phyloP scores from a whole-genome alignment of 2,329 filamentous ascomycete genomes.

The Phialophora expanda region DNA sequence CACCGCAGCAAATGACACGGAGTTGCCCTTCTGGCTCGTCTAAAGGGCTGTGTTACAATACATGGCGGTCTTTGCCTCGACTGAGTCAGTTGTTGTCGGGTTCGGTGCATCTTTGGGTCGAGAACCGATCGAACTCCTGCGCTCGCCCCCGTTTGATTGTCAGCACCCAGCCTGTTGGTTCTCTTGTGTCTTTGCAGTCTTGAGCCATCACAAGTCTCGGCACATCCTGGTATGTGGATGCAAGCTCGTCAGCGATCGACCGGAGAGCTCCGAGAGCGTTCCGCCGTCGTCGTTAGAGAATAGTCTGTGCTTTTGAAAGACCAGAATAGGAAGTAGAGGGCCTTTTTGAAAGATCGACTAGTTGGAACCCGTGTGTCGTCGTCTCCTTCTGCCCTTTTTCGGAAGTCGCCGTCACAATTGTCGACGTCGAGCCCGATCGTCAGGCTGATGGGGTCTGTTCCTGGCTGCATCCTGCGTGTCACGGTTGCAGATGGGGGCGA shows the following conservation, averaged over 20 bases:
- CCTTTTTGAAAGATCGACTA: background rate
- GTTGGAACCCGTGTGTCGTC: background rate
- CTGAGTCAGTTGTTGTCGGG: background rate
- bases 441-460: background rate
- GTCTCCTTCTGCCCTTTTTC: background rate
- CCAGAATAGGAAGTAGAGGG: background rate
- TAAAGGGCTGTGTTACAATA: background rate
- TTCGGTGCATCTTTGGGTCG: background rate
- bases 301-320: background rate
- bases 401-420: background rate
- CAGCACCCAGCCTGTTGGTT: background rate
- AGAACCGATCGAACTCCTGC: background rate
- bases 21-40: background rate
- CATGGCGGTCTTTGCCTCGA: background rate
- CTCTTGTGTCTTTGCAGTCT: background rate
- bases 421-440: background rate
- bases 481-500: background rate
- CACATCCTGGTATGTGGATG: background rate
- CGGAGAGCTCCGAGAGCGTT: background rate
- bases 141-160: background rate
- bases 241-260: background rate
- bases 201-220: background rate
- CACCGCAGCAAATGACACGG: background rate
- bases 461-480: background rate
- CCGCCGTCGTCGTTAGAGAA: background rate